These are phyloP conservation scores for Xylaria sp. DNA, from an alignment of 2,329 filamentous ascomycete genomes.

Conservation along the genomic window DNA sequence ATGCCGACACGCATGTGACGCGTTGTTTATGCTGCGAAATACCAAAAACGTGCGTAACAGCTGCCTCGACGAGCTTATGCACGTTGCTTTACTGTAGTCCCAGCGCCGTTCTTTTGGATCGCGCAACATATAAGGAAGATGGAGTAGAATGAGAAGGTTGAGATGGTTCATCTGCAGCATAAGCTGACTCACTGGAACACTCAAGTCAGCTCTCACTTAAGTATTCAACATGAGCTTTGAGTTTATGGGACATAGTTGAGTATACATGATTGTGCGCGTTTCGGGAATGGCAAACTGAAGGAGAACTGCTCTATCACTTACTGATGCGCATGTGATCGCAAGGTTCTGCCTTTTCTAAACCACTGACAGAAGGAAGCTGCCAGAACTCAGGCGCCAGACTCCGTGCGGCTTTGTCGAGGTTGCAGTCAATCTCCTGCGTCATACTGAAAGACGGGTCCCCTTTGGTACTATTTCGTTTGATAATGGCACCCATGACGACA, in stretches of 20 bases:
- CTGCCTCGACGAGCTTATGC: conserved; percentile 62
- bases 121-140: conserved; percentile 66
- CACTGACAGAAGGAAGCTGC: conserved; percentile 51
- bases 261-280: background rate
- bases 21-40: conserved; percentile 56
- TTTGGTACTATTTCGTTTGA: conserved; percentile 57
- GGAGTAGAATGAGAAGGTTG: conserved; percentile 62
- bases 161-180: conserved; percentile 64
- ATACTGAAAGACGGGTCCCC: conserved; percentile 54
- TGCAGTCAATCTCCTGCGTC: conserved; percentile 58
- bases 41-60: conserved; percentile 60
- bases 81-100: conserved; percentile 61
- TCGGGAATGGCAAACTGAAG: background rate
- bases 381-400: conserved; percentile 61
- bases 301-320: conserved; percentile 15
- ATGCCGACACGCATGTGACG: conserved; percentile 58
- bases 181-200: conserved; percentile 46
- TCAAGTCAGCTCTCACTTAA: conserved; percentile 8
- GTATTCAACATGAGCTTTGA: background rate
- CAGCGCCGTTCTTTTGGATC: conserved; percentile 53
- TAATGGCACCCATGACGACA: conserved; percentile 56
- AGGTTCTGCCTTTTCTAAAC: conserved; percentile 38
- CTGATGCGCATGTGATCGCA: conserved; percentile 44
- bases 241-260: background rate
- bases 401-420: conserved; percentile 58